Percentiles rank a stretch among this genome's conserved stretches.
phyloP scores from a whole-genome alignment of 352 stramenopile species.

The Pythium graminicola region DNA sequence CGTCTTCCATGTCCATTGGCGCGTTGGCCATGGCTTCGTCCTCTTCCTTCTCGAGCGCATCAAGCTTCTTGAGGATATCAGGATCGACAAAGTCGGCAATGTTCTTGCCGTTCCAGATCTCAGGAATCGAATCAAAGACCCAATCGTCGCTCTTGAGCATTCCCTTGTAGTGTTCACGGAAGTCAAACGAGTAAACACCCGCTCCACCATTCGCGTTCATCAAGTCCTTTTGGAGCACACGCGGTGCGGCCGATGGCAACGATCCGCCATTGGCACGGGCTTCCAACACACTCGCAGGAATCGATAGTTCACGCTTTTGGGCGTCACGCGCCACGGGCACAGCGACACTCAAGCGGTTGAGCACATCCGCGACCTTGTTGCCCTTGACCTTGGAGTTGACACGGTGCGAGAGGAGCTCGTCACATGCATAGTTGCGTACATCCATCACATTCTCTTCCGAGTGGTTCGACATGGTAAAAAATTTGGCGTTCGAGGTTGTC shows the following conservation, averaged over 20 bases:
- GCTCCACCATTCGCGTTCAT: constrained; percentile 95
- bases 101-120: constrained; percentile 99
- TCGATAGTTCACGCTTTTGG: constrained; percentile 85
- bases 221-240: constrained; percentile 76
- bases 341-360: constrained; percentile 96
- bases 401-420: constrained; percentile 92
- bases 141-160: constrained; percentile 95
- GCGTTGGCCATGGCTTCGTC: constrained; percentile 92
- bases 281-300: constrained; percentile 90
- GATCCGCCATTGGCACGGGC: constrained; percentile 56
- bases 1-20: constrained; percentile 78
- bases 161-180: constrained; percentile 95
- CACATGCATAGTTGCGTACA: constrained; percentile 94
- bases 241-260: constrained; percentile 18
- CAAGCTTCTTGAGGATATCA: constrained; percentile 96
- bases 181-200: constrained; percentile 97
- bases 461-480: constrained; percentile 98
- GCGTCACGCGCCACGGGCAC: constrained; percentile 92
- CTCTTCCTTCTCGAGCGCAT: constrained; percentile 95
- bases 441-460: constrained; percentile 96
- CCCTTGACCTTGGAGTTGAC: constrained; percentile 93
- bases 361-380: constrained; percentile 95
- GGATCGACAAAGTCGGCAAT: constrained; percentile 98
- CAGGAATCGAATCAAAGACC: constrained; percentile 95
- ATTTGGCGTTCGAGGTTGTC: constrained; percentile 73